Conservation (phyloP, 208 protist species). For the Wallacemonas sp. region DNA sequence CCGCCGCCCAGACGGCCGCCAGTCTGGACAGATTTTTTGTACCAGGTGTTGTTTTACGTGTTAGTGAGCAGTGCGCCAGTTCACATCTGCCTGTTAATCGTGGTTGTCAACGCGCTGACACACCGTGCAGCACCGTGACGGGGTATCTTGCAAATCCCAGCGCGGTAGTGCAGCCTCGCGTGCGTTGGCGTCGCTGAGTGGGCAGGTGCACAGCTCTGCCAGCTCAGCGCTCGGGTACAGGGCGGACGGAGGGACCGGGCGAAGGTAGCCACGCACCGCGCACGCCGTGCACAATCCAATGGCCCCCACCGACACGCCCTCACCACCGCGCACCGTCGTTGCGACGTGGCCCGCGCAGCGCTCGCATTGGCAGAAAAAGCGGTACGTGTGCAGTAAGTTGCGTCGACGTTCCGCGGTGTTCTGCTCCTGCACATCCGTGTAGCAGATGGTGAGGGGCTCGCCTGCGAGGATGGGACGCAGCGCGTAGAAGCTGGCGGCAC, state of each 20-base stretch:
- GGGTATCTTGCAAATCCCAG: background rate
- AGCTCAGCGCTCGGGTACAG: background rate
- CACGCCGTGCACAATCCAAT: conserved; percentile 44
- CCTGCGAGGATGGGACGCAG: conserved; percentile 39
- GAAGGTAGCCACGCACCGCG: conserved; percentile 41
- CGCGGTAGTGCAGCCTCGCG: background rate
- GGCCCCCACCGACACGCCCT: background rate
- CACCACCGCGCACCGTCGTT: background rate
- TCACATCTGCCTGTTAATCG: no score
- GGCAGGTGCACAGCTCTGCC: background rate
- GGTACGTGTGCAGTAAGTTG: conserved; percentile 46
- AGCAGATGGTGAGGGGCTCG: conserved; percentile 72
- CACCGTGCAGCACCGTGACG: conserved; percentile 16
- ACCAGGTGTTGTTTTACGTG: no score
- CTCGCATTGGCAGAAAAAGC: conserved; percentile 67
- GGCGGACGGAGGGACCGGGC: conserved; percentile 23
- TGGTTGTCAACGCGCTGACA: background rate
- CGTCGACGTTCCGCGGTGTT: conserved; percentile 57
- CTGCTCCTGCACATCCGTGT: conserved; percentile 62
- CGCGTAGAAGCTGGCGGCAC: conserved; percentile 59
- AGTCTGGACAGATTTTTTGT: no score
- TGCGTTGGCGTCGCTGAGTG: background rate
- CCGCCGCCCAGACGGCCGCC: no score
- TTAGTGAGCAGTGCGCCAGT: no score
- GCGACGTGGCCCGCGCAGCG: conserved; percentile 35